A percentile compares a stretch with the other conserved stretches of the same genome.
Evolutionary conservation across 177 flowering plant species (phyloP).

Genomic region (Vitis hybrid): DNA sequence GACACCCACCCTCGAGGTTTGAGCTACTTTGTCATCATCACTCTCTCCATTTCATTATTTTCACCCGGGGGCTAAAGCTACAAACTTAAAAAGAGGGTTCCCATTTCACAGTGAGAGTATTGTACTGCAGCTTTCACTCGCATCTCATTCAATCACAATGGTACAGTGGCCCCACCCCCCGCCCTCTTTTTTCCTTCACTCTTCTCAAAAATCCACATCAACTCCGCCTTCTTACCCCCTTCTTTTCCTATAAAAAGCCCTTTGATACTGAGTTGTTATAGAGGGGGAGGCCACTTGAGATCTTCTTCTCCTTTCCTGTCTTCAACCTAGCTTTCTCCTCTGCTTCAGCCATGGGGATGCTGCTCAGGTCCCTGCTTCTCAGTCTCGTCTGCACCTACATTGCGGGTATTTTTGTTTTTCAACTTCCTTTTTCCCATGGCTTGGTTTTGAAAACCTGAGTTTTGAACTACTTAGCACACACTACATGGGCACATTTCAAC

Average conservation of each 20-base stretch:
- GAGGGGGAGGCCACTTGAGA: too few species aligned
- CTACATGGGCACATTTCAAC: not conserved
- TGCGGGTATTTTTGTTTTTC: constrained; percentile 27
- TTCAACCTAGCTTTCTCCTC: too few species aligned
- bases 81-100: not conserved
- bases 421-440: too few species aligned
- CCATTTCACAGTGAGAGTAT: not conserved
- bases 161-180: too few species aligned
- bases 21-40: constrained; percentile 16
- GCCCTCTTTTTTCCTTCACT: too few species aligned
- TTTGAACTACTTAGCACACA: too few species aligned
- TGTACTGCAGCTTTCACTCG: not conserved
- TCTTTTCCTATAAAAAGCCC: too few species aligned
- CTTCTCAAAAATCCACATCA: too few species aligned
- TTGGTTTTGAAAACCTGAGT: too few species aligned
- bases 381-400: constrained; percentile 22
- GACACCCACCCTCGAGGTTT: constrained; percentile 14
- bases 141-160: not conserved
- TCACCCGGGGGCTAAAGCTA: not conserved
- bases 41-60: not conserved
- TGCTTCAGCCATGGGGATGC: constrained; percentile 21
- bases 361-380: constrained; percentile 23
- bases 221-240: too few species aligned
- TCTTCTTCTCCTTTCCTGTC: not conserved
- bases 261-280: too few species aligned